phyloP scores from a whole-genome alignment of 305 asterid species.

The Fraxinus baroniana region DNA sequence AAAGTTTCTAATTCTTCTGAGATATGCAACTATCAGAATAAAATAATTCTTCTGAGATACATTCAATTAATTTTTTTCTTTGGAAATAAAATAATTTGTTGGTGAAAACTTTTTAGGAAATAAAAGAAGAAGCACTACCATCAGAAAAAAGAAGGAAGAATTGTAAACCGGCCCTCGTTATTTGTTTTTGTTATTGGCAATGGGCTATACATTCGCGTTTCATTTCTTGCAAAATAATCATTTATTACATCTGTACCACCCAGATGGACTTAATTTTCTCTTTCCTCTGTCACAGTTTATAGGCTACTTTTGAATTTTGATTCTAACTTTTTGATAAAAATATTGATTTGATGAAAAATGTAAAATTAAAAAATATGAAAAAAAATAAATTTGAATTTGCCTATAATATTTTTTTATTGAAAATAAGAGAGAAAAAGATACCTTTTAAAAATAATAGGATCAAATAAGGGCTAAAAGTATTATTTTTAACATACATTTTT shows the following conservation, averaged over 20 bases:
- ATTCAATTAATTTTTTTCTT: neutral
- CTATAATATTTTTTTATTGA: too few species aligned
- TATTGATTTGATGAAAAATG: too few species aligned
- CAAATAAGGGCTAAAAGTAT: neutral
- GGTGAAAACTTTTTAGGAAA: conserved; percentile 7
- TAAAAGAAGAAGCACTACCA: conserved; percentile 20
- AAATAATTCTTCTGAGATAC: neutral
- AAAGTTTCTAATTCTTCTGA: conserved; percentile 4
- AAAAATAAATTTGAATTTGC: too few species aligned
- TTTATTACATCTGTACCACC: too few species aligned
- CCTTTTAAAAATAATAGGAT: too few species aligned
- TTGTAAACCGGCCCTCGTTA: conserved; percentile 23
- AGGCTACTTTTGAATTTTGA: neutral
- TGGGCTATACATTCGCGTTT: conserved; percentile 1
- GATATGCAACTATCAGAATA: neutral
- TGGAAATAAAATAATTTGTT: neutral
- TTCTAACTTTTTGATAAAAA: too few species aligned
- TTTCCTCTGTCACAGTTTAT: neutral
- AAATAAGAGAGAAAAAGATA: too few species aligned
- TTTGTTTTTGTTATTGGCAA: conserved; percentile 15
- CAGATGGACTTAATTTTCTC: too few species aligned
- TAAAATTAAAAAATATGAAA: too few species aligned
- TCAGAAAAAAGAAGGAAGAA: conserved; percentile 13
- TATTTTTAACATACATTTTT: too few species aligned
- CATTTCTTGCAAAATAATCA: neutral